Evolutionary conservation across 1,284 basidiomycete genomes (phyloP).

Genomic region (Prillingera fragicola): DNA sequence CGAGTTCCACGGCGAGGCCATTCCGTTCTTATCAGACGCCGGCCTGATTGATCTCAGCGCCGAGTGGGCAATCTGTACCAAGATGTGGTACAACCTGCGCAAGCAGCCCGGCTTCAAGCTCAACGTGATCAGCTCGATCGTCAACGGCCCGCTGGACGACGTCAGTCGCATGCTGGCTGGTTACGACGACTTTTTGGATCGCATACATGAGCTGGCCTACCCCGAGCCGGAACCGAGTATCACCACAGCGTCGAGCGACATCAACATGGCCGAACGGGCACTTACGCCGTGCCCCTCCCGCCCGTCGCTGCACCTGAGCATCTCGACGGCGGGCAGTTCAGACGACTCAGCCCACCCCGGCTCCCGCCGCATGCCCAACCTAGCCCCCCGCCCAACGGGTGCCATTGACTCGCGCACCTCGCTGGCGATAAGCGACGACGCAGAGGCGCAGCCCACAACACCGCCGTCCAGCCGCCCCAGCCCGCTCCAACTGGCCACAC

Average conservation of each 20-base stretch:
- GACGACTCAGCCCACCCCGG: conserved; percentile 7
- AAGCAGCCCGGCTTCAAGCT: conserved; percentile 10
- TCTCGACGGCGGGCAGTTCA: conserved; percentile 3
- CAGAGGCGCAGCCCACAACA: no score
- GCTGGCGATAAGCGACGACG: no score
- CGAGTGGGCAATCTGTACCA: conserved; percentile 23
- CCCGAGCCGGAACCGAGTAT: not conserved
- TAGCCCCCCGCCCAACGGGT: no score
- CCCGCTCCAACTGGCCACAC: no score
- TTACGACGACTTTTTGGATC: conserved; percentile 10
- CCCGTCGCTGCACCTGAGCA: conserved; percentile 5
- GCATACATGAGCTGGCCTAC: conserved; percentile 9
- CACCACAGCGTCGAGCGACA: not conserved
- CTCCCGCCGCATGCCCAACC: no score
- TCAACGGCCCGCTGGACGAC: not conserved
- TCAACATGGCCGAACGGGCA: not conserved
- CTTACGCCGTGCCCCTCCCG: conserved; percentile 4
- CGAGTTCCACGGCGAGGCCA: conserved; percentile 9
- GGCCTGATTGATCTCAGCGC: conserved; percentile 25
- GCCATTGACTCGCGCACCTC: no score
- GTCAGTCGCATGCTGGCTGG: conserved; percentile 4
- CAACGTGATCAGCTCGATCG: not conserved
- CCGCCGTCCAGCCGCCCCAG: no score
- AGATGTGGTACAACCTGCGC: conserved; percentile 25
- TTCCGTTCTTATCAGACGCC: conserved; percentile 20